Evolutionary conservation across 495 filamentous ascomycete genomes (phyloP).

Genomic region (Xylaria longipes): DNA sequence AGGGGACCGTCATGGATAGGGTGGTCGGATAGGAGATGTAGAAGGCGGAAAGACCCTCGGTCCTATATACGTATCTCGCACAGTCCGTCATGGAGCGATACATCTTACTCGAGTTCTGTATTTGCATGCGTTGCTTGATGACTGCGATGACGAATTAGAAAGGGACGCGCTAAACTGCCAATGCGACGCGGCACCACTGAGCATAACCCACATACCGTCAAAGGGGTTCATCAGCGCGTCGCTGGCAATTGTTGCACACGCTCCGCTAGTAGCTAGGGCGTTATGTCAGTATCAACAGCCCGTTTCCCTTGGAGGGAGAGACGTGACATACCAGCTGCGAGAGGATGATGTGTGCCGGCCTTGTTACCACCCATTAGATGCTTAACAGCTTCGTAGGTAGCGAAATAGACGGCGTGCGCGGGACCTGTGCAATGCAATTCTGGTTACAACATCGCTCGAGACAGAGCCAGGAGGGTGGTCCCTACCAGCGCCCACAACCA

Average conservation of each 20-base stretch:
- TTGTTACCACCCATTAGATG: conserved; percentile 92
- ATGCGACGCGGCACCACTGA: not conserved
- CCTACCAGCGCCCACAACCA: conserved; percentile 92
- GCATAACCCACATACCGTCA: conserved; percentile 71
- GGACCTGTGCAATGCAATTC: conserved; percentile 65
- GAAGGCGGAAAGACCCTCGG: conserved; percentile 89
- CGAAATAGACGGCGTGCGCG: conserved; percentile 97
- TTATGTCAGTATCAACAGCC: conserved; percentile 28
- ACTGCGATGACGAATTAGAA: conserved; percentile 60
- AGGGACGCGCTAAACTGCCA: not conserved
- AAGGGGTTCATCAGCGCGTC: conserved; percentile 99
- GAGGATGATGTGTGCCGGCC: conserved; percentile 85
- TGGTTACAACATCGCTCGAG: conserved; percentile 13
- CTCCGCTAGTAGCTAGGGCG: conserved; percentile 80
- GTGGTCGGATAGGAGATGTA: conserved; percentile 99
- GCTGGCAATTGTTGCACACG: conserved; percentile 92
- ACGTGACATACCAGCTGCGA: conserved; percentile 77
- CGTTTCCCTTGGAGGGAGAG: conserved; percentile 17
- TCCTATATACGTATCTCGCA: conserved; percentile 81
- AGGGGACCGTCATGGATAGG: conserved; percentile 97
- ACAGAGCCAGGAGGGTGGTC: conserved; percentile 16
- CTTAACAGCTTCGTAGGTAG: conserved; percentile 96
- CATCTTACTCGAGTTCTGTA: conserved; percentile 84
- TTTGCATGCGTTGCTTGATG: conserved; percentile 99
- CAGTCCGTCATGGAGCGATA: conserved; percentile 86